These are phyloP conservation scores for Serendipita sp. DNA, from an alignment of 768 basidiomycete genomes.

Conservation along the genomic window DNA sequence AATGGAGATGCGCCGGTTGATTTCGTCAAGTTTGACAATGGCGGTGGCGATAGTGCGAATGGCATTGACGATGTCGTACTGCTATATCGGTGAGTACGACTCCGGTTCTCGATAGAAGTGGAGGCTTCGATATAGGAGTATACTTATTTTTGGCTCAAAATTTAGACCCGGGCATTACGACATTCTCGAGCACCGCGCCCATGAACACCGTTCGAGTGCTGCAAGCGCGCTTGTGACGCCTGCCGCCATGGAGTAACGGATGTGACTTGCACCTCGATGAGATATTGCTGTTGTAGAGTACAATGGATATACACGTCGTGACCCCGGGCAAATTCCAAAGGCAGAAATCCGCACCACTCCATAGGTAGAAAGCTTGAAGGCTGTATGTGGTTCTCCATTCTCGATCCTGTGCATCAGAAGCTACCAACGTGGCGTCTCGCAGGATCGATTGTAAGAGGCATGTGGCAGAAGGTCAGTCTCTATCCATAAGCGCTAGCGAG, in stretches of 20 bases:
- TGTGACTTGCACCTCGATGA: no score
- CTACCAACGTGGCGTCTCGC: no score
- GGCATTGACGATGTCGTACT: conserved; percentile 41
- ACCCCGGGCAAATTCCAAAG: no score
- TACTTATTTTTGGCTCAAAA: conserved; percentile 6
- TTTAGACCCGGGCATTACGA: conserved; percentile 79
- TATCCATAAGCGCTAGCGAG: no score
- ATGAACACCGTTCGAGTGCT: neutral
- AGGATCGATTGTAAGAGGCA: no score
- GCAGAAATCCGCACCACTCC: no score
- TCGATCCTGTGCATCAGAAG: no score
- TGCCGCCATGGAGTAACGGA: neutral
- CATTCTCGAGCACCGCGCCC: conserved; percentile 29
- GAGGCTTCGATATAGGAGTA: neutral
- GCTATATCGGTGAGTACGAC: conserved; percentile 48
- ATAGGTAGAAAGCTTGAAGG: no score
- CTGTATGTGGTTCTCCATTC: no score
- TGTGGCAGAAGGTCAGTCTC: no score
- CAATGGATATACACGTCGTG: no score
- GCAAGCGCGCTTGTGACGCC: neutral
- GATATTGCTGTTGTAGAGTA: no score
- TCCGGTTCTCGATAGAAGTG: neutral
- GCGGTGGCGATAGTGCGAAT: conserved; percentile 20
- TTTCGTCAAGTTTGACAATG: conserved; percentile 48
- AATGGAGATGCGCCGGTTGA: conserved; percentile 33